Conservation (phyloP, 805 yeast species). For the Candida yuanshanica region DNA sequence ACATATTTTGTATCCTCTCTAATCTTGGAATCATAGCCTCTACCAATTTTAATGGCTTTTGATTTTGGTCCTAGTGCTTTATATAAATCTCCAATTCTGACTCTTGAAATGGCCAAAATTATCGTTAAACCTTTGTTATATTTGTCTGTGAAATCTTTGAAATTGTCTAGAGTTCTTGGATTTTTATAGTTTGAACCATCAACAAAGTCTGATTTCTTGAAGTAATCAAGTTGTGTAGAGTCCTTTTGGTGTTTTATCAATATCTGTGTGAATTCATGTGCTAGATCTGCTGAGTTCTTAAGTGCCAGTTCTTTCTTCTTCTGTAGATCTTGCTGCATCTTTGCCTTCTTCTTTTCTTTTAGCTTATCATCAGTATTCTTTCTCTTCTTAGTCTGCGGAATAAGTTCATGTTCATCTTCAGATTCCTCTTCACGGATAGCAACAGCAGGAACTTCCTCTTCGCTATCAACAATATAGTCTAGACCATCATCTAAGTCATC, state of each 20-base stretch:
- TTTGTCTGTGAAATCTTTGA: slow-evolving; percentile 46
- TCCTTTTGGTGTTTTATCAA: slow-evolving; percentile 58
- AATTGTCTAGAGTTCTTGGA: slow-evolving; percentile 48
- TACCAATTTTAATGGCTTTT: slow-evolving; percentile 22
- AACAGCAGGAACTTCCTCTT: slow-evolving; percentile 32
- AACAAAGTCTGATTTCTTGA: slow-evolving; percentile 50
- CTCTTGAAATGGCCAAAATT: slow-evolving; percentile 68
- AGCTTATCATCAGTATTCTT: slow-evolving; percentile 37
- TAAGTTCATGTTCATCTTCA: slow-evolving; percentile 20
- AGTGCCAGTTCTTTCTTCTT: slow-evolving; percentile 51
- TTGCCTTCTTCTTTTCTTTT: slow-evolving; percentile 59
- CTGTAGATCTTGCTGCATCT: slow-evolving; percentile 58
- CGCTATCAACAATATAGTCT: slow-evolving; percentile 47
- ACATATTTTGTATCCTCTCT: slow-evolving; percentile 23
- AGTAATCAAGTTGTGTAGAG: slow-evolving; percentile 69
- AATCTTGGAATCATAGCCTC: slow-evolving; percentile 22
- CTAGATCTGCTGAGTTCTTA: slow-evolving; percentile 52
- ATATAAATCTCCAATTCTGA: slow-evolving; percentile 81
- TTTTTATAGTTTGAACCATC: slow-evolving; percentile 55
- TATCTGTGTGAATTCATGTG: slow-evolving; percentile 59
- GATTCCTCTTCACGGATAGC: slow-evolving; percentile 26
- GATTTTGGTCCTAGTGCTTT: slow-evolving; percentile 43
- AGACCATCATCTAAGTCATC: slow-evolving; percentile 83
- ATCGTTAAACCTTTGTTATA: slow-evolving; percentile 42
- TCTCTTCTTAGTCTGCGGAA: slow-evolving; percentile 16